Base-by-base conservation (phyloP, 441 rosid species). In the Populus hybrid region DNA sequence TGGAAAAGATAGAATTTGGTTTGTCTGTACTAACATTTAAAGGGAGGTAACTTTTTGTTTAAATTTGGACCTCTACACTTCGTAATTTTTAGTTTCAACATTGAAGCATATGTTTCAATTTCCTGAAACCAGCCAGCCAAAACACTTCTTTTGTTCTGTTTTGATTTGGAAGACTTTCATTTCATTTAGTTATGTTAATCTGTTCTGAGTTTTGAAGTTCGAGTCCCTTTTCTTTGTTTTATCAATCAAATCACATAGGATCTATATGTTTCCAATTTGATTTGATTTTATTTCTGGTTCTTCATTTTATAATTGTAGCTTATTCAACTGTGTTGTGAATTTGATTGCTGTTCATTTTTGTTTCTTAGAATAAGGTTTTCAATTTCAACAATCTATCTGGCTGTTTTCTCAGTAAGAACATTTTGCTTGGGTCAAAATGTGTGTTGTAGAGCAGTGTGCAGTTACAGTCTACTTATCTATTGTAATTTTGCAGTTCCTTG, bases 401-500 rank as follows among this genome's bases (percentile, higher is more conserved):
- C 71, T 68, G 50, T 69, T 35, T 20, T 16, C 53, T 33, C 23
- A 28, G 26, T 40, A 40, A 40, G 20, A 38, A 21, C 24, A 26
- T 64, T 36, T 74, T 64, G 20, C 77, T 40, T 18, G 29, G 63
- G 12, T n/a, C 42, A 40, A 64, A 74, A 21, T 40, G 40, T 28
- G 2, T 6, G 40, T 1, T 63, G 0, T 23, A 53, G 61, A 53
- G 8, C n/a, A 53, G 61, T 16, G 61, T 53, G 21, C n/a, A 18
- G 61, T 53, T 6, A 18, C n/a, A 16, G 61, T 53, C 21, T 14
- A 53, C 24, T 61, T 36, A 70, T 31, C 42, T 64, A 70, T 76
- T 82, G 67, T 50, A 69, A 68, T 80, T 82, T 72, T 84, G 80
- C 84, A 74, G 83, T 72, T 74, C 33, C 56, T 73, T 71, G 68